Evolutionary conservation across 2,329 filamentous ascomycete genomes (phyloP), one percentile per base, ranked within the genome.

Genomic region (Pseudogymnoascus sp.): DNA sequence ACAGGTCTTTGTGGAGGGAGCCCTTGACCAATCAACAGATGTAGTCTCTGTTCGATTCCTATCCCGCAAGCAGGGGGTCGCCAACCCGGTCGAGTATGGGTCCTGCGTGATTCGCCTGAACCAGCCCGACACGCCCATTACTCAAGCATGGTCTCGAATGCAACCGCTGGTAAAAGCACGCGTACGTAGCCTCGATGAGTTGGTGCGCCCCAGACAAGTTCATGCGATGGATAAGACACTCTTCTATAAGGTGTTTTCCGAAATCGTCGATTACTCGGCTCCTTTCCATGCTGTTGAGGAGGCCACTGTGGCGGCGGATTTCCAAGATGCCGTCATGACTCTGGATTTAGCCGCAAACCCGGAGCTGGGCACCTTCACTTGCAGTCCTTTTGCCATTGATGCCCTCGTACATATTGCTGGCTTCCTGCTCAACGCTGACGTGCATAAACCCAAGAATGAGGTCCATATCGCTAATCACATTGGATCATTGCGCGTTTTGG

Each of bases 391-490:
- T 70, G 85, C 80, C 76, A 80, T 84, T 49, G 81, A 84, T 67
- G 82, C 80, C 61, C 68, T 81, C 63, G 82, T 80, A 64, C 81
- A 83, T 64, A 78, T 83, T 62, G 81, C 81, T 0, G 82, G 82
- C 38, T 84, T 84, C 72, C 79, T 83, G 65, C 76, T 83, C 71
- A 84, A 84, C 65, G 80, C 76, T 7, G 80, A 80, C 6, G 80
- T 79, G 7, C 75, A 84, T 12, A 79, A 83, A 65, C 81, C 81
- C 6, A 76, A 78, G 12, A 78, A 82, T 61, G 76, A 80, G 65
- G 80, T 84, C 59, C 85, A 78, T 70, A 83, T 86, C 68, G 83
- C 82, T 7, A 83, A 85, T 66, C 83, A 82, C 38, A 85, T 83
- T 83, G 78, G 79, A 41, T 79, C 77, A 2, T 72, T 84, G 67